A percentile compares a stretch with the other conserved stretches of the same genome.
These are phyloP conservation scores for Vitis riparia DNA, from an alignment of 164 flowering plant genomes.

Conservation along the genomic window DNA sequence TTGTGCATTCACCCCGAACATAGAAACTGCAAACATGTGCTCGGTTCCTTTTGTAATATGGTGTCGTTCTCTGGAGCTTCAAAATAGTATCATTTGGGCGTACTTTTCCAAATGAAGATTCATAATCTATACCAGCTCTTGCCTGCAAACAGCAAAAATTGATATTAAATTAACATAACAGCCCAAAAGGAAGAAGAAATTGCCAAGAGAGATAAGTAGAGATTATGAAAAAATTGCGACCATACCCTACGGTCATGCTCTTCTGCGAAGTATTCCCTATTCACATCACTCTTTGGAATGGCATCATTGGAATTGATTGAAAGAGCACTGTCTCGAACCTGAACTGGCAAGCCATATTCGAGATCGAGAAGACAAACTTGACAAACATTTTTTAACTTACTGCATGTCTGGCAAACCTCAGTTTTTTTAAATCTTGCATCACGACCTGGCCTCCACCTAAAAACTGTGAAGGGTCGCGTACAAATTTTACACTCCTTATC, in stretches of 20 bases:
- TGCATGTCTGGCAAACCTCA: conserved; percentile 91
- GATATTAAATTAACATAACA: neutral
- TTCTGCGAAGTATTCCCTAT: conserved; percentile 92
- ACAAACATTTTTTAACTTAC: conserved; percentile 94
- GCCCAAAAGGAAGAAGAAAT: neutral
- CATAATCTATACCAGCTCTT: conserved; percentile 87
- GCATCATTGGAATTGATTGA: conserved; percentile 76
- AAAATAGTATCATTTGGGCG: conserved; percentile 78
- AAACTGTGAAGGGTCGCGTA: conserved; percentile 90
- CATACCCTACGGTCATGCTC: conserved; percentile 96
- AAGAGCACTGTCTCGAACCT: conserved; percentile 93
- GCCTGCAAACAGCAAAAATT: conserved; percentile 44
- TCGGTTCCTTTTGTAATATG: conserved; percentile 85
- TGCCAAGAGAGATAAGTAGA: neutral
- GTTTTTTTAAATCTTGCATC: conserved; percentile 90
- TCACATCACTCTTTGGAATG: conserved; percentile 96
- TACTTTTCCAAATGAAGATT: conserved; percentile 80
- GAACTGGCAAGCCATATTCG: conserved; percentile 95
- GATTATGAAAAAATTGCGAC: neutral
- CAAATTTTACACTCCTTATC: conserved; percentile 98
- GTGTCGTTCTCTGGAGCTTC: conserved; percentile 91
- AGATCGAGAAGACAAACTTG: conserved; percentile 96
- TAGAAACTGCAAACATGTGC: conserved; percentile 97
- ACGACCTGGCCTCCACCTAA: conserved; percentile 98
- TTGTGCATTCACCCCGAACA: conserved; percentile 87